A percentile compares a stretch with the other conserved stretches of the same genome.
Conservation (phyloP, 1,284 basidiomycete genomes). For the Ceratobasidium sp. region DNA sequence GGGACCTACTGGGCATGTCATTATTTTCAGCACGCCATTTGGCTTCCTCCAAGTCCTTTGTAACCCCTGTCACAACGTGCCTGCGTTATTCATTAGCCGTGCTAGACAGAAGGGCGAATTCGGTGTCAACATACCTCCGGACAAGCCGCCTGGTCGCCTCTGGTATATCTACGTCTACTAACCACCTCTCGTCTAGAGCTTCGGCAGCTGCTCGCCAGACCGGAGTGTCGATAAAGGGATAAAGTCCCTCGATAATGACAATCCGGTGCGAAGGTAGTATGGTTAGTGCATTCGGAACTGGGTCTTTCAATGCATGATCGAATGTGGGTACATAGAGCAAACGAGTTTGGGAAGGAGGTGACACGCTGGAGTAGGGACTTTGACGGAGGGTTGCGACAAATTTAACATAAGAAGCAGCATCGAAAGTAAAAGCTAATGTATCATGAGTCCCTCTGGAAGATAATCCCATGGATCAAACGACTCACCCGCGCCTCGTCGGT, state of each 20-base stretch:
- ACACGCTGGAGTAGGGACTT: conserved; percentile 52
- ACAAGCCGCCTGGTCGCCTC: conserved; percentile 75
- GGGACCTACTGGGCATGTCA: conserved; percentile 75
- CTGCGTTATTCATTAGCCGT: conserved; percentile 52
- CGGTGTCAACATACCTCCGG: conserved; percentile 51
- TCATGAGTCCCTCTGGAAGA: conserved; percentile 73
- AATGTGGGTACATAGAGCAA: conserved; percentile 77
- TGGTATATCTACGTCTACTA: conserved; percentile 70
- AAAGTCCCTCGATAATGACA: conserved; percentile 86
- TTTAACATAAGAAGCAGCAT: conserved; percentile 65
- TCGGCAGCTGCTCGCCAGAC: conserved; percentile 78
- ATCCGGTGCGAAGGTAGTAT: conserved; percentile 75
- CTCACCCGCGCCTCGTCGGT: conserved; percentile 65
- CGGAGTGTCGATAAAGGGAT: conserved; percentile 74
- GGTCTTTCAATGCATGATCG: conserved; percentile 66
- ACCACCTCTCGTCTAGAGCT: conserved; percentile 82
- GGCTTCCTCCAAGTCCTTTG: conserved; percentile 72
- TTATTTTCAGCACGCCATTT: conserved; percentile 76
- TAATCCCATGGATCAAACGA: background rate
- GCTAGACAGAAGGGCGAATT: background rate
- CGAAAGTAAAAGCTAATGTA: conserved; percentile 57
- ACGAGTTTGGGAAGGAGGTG: conserved; percentile 19
- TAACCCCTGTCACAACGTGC: conserved; percentile 80
- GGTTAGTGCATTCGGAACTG: conserved; percentile 58
- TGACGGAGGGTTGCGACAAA: conserved; percentile 68